Base-by-base conservation (phyloP, 2,329 filamentous ascomycete species). In the Hymenoscyphus repandus region DNA sequence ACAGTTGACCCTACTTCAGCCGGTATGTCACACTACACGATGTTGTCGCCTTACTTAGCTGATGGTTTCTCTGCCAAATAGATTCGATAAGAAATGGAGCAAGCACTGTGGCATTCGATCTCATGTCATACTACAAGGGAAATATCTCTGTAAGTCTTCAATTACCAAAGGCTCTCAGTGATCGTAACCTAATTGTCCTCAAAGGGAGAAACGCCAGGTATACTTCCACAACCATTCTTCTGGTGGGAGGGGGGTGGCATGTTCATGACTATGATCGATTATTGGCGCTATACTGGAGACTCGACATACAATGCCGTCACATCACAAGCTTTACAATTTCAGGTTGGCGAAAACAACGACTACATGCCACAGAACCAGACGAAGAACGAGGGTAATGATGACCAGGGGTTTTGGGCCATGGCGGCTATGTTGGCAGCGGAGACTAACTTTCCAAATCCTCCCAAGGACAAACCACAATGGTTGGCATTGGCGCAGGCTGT, bases 201-300 rank as follows among this genome's bases (percentile, higher is more conserved):
- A n/a, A 43, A 62, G 58, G 74, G 73, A 18, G 67, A 69, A 11
- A 73, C 72, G 15, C 75, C 75, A 13, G 77, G 77, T 31, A 66
- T 75, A 46, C 70, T 79, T 39, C 74, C 74, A 10, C 63, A 64
- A 27, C 77, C 77, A 12, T 75, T 76, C 58, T 77, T 75, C 62
- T 79, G 75, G 75, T 79, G 76, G 76, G 75, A 78, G 58, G 80
- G 89, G 83, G 88, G 85, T 87, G 69, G 85, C 76, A 81, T 91
- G 72, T 74, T 83, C 69, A 80, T 79, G 47, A 76, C 85, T 2
- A 71, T 93, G 54, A 75, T 95, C 49, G 86, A 93, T 59, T 93
- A 92, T 67, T 93, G 87, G 86, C 85, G 83, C 63, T 87, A 88
- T 65, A 91, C 88, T 0, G 82, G 82, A 22, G 87, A 92, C 62